phyloP scores from a whole-genome alignment of 2,329 filamentous ascomycete species.

The Gnomoniopsis sp. region DNA sequence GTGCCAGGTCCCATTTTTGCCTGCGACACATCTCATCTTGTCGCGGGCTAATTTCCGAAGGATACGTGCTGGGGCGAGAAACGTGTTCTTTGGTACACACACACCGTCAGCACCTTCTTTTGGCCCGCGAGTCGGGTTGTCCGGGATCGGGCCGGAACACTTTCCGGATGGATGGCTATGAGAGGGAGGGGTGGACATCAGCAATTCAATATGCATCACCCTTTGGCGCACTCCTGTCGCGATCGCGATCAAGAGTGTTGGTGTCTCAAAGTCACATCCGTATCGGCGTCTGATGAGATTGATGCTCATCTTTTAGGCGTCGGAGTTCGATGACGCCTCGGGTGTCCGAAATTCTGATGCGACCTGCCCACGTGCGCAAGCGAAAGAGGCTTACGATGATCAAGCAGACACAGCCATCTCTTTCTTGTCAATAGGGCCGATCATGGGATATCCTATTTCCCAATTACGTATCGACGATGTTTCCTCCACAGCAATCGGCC shows the following conservation, averaged over 20 bases:
- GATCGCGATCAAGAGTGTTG: too few relatives aligned
- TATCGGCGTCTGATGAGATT: background rate
- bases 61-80: background rate
- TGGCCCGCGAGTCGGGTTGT: background rate
- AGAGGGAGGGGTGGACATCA: too few relatives aligned
- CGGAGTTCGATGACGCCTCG: background rate
- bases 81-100: background rate
- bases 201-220: too few relatives aligned
- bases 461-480: too few relatives aligned
- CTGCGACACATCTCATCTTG: background rate
- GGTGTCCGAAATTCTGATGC: conserved; percentile 14
- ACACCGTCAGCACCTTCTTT: conserved; percentile 5
- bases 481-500: background rate
- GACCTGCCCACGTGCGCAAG: conserved; percentile 18
- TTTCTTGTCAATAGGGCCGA: background rate
- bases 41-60: conserved; percentile 1
- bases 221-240: too few relatives aligned
- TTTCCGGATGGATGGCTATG: background rate
- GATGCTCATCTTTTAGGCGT: background rate
- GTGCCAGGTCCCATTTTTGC: background rate
- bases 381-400: conserved; percentile 14
- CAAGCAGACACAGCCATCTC: background rate
- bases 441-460: background rate
- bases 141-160: background rate
- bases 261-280: too few relatives aligned